These are phyloP conservation scores for Thermothielavioides terrestris DNA, from an alignment of 495 filamentous ascomycete species.

Conservation along the genomic window DNA sequence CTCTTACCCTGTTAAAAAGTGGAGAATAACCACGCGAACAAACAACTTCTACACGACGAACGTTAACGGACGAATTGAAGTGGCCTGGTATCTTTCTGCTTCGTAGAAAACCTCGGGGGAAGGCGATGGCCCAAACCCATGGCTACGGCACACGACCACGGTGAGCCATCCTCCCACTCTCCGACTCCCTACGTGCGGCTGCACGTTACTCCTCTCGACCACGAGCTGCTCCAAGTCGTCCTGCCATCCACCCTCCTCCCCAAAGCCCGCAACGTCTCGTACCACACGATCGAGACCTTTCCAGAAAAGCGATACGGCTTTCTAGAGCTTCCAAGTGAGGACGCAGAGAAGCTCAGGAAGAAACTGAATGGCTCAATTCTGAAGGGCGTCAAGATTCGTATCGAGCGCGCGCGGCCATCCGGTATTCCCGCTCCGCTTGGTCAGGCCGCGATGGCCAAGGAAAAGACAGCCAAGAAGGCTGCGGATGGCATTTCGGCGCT, in stretches of 20 bases:
- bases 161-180: not conserved
- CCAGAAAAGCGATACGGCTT: constrained; percentile 88
- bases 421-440: constrained; percentile 26
- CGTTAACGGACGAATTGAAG: too few species aligned
- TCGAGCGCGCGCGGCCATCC: constrained; percentile 65
- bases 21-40: too few species aligned
- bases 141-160: constrained; percentile 12
- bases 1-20: too few species aligned
- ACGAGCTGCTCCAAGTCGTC: constrained; percentile 58
- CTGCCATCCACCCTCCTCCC: constrained; percentile 59
- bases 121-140: not conserved
- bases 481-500: constrained; percentile 20
- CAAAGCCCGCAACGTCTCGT: constrained; percentile 68
- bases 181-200: constrained; percentile 42
- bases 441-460: constrained; percentile 29
- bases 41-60: too few species aligned
- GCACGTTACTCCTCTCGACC: constrained; percentile 77
- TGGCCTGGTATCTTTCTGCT: too few species aligned
- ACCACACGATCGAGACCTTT: constrained; percentile 72
- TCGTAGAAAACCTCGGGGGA: too few species aligned
- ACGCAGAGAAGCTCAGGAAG: constrained; percentile 81
- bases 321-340: constrained; percentile 66
- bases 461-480: constrained; percentile 31
- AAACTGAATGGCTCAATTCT: constrained; percentile 86
- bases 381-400: constrained; percentile 73